These are phyloP conservation scores for Penicillium pancosmium DNA, from an alignment of 495 filamentous ascomycete species.

Conservation along the genomic window DNA sequence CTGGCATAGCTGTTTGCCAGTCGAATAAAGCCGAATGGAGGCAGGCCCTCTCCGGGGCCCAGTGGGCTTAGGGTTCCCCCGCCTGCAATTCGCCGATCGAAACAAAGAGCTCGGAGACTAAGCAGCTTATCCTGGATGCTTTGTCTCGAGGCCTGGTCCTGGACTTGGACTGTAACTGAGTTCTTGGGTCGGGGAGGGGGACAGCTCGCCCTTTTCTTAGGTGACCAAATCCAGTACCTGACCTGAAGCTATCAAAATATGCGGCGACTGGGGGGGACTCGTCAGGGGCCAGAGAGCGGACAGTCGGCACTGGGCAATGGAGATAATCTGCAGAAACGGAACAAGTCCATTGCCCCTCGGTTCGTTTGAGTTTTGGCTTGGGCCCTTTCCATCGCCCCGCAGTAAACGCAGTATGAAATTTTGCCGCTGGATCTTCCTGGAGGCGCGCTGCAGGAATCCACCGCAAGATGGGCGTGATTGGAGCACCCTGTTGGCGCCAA, in stretches of 20 bases:
- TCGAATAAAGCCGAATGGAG: constrained; percentile 55
- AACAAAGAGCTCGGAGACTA: constrained; percentile 18
- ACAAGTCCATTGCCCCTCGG: constrained; percentile 1
- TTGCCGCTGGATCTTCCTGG: constrained; percentile 25
- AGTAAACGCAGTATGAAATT: constrained; percentile 22
- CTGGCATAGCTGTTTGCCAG: constrained; percentile 88
- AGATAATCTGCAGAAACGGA: neutral
- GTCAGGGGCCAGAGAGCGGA: neutral
- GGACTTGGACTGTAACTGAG: neutral
- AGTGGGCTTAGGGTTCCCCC: constrained; percentile 18
- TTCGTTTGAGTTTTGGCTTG: constrained; percentile 19
- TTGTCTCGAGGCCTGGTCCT: constrained; percentile 2
- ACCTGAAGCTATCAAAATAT: neutral
- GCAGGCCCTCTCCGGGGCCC: constrained; percentile 13
- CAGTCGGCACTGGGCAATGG: neutral
- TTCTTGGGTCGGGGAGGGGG: neutral
- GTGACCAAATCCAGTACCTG: neutral
- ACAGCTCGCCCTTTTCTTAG: neutral
- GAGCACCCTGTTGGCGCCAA: constrained; percentile 19
- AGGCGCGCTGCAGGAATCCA: constrained; percentile 32
- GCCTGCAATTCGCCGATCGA: constrained; percentile 33
- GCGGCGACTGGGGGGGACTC: neutral
- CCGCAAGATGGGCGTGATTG: constrained; percentile 31
- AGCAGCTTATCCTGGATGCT: constrained; percentile 2
- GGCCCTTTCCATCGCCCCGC: constrained; percentile 27